Conservation (phyloP, 331 rosid species). For the Quercus lobata region DNA sequence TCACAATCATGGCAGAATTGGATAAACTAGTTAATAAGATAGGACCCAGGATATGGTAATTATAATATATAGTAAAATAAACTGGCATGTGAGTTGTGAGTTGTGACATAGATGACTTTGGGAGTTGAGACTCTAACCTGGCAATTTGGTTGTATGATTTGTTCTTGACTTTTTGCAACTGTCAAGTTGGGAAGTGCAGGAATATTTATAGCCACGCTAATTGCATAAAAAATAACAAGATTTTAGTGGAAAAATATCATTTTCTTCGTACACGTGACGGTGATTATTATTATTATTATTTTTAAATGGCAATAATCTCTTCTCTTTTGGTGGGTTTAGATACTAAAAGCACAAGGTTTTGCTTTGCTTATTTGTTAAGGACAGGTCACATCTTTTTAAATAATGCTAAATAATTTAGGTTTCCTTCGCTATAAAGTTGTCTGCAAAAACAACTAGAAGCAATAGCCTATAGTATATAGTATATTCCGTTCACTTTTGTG, state of each 20-base stretch:
- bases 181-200: conserved; percentile 2
- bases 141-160: conserved; percentile 25
- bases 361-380: conserved; percentile 5
- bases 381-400: not conserved
- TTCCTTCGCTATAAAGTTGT: not conserved
- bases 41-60: not conserved
- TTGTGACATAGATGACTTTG: conserved; percentile 34
- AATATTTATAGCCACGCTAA: not conserved
- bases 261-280: conserved; percentile 53
- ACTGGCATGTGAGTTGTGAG: conserved; percentile 40
- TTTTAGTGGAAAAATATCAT: conserved; percentile 14
- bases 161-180: conserved; percentile 15
- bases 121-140: conserved; percentile 27
- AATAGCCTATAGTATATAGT: no score
- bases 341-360: not conserved
- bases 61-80: not conserved
- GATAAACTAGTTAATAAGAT: not conserved
- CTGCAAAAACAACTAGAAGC: not conserved
- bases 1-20: not conserved
- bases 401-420: not conserved
- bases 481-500: not conserved
- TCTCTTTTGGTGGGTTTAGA: not conserved
- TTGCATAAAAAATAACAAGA: not conserved
- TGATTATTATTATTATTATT: not conserved
- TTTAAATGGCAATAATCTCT: not conserved